Percentiles rank a stretch among this genome's conserved stretches.
Evolutionary conservation across 2,329 filamentous ascomycete genomes (phyloP).

Genomic region (Didymella glomerata): DNA sequence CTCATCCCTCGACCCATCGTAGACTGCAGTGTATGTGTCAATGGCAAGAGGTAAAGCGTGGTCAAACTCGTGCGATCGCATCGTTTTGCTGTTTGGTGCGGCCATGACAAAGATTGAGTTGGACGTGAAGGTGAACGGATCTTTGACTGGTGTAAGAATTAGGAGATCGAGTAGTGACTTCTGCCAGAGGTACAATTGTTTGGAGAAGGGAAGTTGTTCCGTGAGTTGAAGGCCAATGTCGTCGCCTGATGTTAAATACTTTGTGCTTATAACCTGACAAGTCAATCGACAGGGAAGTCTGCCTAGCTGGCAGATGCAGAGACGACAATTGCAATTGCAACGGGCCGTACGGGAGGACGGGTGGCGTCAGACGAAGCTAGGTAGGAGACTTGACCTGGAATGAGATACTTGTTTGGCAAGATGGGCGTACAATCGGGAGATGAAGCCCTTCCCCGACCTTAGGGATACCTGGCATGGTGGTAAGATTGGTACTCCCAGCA

Average conservation of each 20-base stretch:
- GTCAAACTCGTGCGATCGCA: neutral
- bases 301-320: conserved; percentile 39
- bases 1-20: conserved; percentile 41
- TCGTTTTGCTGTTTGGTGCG: conserved; percentile 4
- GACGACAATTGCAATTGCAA: conserved; percentile 38
- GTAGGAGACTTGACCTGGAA: conserved; percentile 39
- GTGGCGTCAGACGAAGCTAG: conserved; percentile 36
- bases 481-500: conserved; percentile 30
- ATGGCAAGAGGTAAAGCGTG: conserved; percentile 2
- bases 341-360: conserved; percentile 50
- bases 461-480: conserved; percentile 25
- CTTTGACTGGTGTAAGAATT: neutral
- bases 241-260: conserved; percentile 42
- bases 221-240: conserved; percentile 25
- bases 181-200: neutral
- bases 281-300: conserved; percentile 31
- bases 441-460: conserved; percentile 26
- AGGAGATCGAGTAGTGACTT: neutral
- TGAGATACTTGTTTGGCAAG: conserved; percentile 33
- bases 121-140: neutral
- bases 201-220: conserved; percentile 5
- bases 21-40: conserved; percentile 5
- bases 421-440: conserved; percentile 32
- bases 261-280: conserved; percentile 22
- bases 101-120: neutral